Percentiles rank a stretch among this genome's conserved stretches.
Evolutionary conservation across 768 basidiomycete species (phyloP).

Genomic region (Hemileccinum rubropunctum): DNA sequence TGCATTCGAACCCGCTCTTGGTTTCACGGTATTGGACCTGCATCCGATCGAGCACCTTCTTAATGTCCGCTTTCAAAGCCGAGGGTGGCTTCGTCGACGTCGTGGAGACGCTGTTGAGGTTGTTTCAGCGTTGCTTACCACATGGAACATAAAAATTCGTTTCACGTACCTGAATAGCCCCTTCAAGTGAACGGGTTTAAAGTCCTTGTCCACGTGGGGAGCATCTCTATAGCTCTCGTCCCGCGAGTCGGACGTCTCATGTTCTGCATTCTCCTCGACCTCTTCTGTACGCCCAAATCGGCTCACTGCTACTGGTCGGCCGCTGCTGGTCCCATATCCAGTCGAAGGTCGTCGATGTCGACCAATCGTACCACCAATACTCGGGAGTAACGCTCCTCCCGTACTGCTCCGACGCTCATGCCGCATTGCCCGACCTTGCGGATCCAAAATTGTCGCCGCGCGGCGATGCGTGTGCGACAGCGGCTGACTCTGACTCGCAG

Average conservation of each 20-base stretch:
- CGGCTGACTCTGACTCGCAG: slow-evolving; percentile 53
- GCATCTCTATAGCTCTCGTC: slow-evolving; percentile 48
- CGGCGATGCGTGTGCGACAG: slow-evolving; percentile 62
- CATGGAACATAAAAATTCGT: not conserved
- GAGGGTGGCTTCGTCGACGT: slow-evolving; percentile 87
- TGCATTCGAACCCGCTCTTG: slow-evolving; percentile 92
- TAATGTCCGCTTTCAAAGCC: slow-evolving; percentile 80
- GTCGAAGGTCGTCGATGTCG: slow-evolving; percentile 72
- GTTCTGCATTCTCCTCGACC: slow-evolving; percentile 47
- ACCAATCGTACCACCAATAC: slow-evolving; percentile 56
- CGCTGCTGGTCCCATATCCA: slow-evolving; percentile 42
- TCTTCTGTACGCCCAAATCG: slow-evolving; percentile 52
- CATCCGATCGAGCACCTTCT: slow-evolving; percentile 86
- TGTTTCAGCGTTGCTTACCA: slow-evolving; percentile 2
- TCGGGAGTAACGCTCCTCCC: slow-evolving; percentile 53
- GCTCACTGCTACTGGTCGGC: slow-evolving; percentile 37
- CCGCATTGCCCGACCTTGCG: slow-evolving; percentile 55
- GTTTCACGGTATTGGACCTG: slow-evolving; percentile 92
- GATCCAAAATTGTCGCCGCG: slow-evolving; percentile 76
- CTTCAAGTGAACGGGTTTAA: slow-evolving; percentile 94
- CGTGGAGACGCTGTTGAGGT: slow-evolving; percentile 74
- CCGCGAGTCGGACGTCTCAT: slow-evolving; percentile 29
- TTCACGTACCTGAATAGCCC: slow-evolving; percentile 83
- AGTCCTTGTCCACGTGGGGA: slow-evolving; percentile 62
- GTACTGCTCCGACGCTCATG: slow-evolving; percentile 80